Base-by-base conservation (phyloP, 2,329 filamentous ascomycete genomes). In the Colletotrichum sp. region DNA sequence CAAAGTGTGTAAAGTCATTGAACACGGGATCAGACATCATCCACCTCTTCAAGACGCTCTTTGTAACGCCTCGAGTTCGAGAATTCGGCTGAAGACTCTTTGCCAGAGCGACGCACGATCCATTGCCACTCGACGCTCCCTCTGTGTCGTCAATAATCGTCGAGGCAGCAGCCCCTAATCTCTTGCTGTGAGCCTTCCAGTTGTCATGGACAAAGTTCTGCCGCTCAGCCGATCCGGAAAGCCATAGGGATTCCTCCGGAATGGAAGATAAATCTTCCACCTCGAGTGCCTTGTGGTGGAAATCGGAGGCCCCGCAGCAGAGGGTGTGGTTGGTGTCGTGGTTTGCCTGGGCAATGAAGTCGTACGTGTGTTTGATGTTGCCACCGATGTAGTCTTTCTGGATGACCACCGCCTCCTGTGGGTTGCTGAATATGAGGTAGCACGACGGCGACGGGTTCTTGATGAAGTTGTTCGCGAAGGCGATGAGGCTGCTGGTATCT, bases 1-100 rank as follows among this genome's bases (percentile, higher is more conserved):
- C 87, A 81, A 89, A 93, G 81, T 93, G 91, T 3, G 90, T 92
- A 49, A 84, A 85, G 72, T 91, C 88, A 78, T 92, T 93, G n/a
- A 87, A 87, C 6, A 89, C 89, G 0, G 91, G 91, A 75, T 88
- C 89, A 16, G 83, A 83, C 24, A 84, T 83, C 13, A 92, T 83
- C 90, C 90, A 90, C 15, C 82, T 78, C 3, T 86, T 82, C 8
- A 91, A 78, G 36, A 81, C 74, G 79, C 82, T 32, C 74, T 82
- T 52, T 80, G 79, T 75, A 65, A 85, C 80, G 39, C 34, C 36
- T 6, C 12, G n/a, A 21, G 21, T 32, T 13, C 1, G 55, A n/a
- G 21, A 0, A 21, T 16, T 24, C 2, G 24, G 15, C 10, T 1
- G 44, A 3, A 16, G n/a, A 13, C 13, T 28, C 8, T 34, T 18